Percentiles rank a stretch among this genome's conserved stretches.
These are phyloP conservation scores for Elongisporangium prolatum DNA, from an alignment of 352 stramenopile genomes.

Conservation along the genomic window DNA sequence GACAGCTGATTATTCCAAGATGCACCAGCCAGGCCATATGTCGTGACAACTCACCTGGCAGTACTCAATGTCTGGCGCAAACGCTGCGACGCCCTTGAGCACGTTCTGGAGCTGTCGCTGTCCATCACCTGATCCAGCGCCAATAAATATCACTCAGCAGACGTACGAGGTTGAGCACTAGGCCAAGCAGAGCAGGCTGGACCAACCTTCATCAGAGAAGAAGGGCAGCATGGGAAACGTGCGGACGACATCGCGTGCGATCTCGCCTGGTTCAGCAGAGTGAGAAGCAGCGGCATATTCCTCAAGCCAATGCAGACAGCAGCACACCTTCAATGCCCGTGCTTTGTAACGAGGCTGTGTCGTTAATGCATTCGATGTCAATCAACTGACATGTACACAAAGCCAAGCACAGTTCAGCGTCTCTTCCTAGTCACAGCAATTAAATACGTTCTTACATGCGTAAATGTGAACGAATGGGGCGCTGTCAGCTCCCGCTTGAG, in stretches of 20 bases:
- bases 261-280: conserved; percentile 54
- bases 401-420: background rate
- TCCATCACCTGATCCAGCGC: conserved; percentile 33
- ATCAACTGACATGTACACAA: conserved; percentile 24
- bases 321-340: conserved; percentile 56
- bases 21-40: no score
- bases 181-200: background rate
- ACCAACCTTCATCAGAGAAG: conserved; percentile 35
- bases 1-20: no score
- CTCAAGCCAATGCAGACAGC: background rate
- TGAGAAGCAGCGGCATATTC: background rate
- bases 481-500: conserved; percentile 16
- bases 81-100: conserved; percentile 55
- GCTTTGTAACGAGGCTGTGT: conserved; percentile 27
- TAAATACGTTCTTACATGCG: background rate
- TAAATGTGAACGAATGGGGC: background rate
- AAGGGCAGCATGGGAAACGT: conserved; percentile 61
- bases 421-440: background rate
- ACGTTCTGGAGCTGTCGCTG: conserved; percentile 60
- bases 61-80: conserved; percentile 61
- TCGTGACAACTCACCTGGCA: conserved; percentile 57
- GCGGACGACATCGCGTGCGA: conserved; percentile 61
- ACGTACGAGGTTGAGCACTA: background rate
- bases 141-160: conserved; percentile 1
- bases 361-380: conserved; percentile 26